Evolutionary conservation across 495 filamentous ascomycete genomes (phyloP).

Genomic region (Aspergillus funiculosus): DNA sequence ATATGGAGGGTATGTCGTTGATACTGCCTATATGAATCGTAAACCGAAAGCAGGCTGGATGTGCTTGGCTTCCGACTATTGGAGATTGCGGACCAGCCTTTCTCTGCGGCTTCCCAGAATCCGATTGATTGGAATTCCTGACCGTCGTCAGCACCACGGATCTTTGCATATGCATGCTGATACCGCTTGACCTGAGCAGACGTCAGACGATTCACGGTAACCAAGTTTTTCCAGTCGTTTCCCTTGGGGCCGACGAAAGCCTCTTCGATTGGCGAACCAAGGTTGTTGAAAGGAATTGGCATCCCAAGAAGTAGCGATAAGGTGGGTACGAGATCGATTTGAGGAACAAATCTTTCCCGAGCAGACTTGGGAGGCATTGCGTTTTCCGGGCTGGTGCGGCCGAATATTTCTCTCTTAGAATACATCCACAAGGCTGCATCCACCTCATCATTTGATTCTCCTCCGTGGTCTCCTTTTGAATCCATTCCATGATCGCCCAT

Average conservation of each 20-base stretch:
- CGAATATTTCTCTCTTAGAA: constrained; percentile 77
- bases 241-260: constrained; percentile 70
- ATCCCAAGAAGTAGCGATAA: constrained; percentile 79
- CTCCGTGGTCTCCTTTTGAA: constrained; percentile 91
- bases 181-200: constrained; percentile 87
- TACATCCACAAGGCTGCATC: constrained; percentile 98
- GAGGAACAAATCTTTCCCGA: constrained; percentile 75
- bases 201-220: constrained; percentile 65
- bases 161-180: constrained; percentile 59
- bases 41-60: constrained; percentile 37
- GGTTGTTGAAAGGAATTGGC: constrained; percentile 94
- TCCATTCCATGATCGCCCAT: constrained; percentile 99
- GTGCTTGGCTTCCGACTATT: constrained; percentile 37
- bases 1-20: constrained; percentile 70
- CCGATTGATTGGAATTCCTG: constrained; percentile 48
- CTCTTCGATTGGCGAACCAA: constrained; percentile 92
- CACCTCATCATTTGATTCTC: constrained; percentile 91
- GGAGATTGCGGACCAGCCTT: constrained; percentile 36
- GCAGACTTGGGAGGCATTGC: constrained; percentile 63
- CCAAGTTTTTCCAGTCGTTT: constrained; percentile 67
- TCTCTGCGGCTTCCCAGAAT: constrained; percentile 54
- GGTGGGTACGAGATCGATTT: constrained; percentile 95
- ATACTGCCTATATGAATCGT: constrained; percentile 62
- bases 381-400: constrained; percentile 59
- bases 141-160: constrained; percentile 57